These are phyloP conservation scores for Plenodomus lindquistii DNA, from an alignment of 2,329 filamentous ascomycete species.

Conservation along the genomic window DNA sequence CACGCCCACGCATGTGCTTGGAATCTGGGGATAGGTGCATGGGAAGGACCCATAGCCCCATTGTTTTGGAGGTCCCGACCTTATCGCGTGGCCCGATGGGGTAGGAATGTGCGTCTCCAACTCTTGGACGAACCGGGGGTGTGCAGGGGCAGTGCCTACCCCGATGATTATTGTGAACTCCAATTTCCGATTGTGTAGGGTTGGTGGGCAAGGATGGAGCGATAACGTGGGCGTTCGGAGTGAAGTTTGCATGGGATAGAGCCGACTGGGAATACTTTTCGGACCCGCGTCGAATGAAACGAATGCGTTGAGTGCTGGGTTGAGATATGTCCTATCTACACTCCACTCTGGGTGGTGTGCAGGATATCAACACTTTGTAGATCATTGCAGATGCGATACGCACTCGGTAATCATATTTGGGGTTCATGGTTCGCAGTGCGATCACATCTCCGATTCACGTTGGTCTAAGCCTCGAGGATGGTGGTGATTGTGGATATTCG, in stretches of 20 bases:
- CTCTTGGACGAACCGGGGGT: not conserved
- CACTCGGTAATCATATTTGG: too few relatives aligned
- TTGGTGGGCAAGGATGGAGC: not conserved
- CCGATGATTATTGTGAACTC: not conserved
- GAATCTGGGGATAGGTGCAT: slow-evolving; percentile 29
- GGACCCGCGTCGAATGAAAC: too few relatives aligned
- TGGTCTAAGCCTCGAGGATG: too few relatives aligned
- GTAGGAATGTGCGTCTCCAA: not conserved
- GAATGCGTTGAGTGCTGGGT: too few relatives aligned
- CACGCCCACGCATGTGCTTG: slow-evolving; percentile 12
- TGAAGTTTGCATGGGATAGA: not conserved
- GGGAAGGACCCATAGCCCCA: slow-evolving; percentile 16
- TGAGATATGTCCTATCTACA: too few relatives aligned
- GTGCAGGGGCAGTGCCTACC: not conserved
- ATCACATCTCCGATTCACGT: too few relatives aligned
- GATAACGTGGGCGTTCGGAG: not conserved
- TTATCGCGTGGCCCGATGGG: not conserved
- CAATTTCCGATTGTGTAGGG: not conserved
- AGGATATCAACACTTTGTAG: too few relatives aligned
- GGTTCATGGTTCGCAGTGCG: too few relatives aligned
- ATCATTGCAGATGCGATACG: too few relatives aligned
- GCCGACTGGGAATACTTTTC: not conserved
- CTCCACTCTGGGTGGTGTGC: too few relatives aligned
- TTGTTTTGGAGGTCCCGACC: slow-evolving; percentile 22
- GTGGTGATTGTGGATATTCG: too few relatives aligned